Base-by-base conservation (phyloP, 495 filamentous ascomycete genomes). In the Patellaria atrata region DNA sequence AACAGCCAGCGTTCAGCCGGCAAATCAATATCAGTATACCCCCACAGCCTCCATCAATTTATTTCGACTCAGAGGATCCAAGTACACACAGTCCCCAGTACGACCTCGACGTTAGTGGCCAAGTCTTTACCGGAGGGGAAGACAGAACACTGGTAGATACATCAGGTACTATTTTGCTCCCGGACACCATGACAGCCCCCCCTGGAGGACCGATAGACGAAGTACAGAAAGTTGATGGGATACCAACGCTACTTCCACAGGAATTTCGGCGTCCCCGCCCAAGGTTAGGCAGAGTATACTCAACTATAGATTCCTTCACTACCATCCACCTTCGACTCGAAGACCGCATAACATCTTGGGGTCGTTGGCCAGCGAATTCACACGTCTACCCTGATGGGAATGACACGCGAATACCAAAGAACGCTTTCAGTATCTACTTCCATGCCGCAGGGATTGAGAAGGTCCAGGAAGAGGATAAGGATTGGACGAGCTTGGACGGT, bases 331-430 rank as follows among this genome's bases (percentile, higher is more conserved):
- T 91, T 19, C 61, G 59, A 16, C 58, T 93, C 16, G 72, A 73
- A 28, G 59, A 68, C 16, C 70, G 70, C 9, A 51, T 79, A 54
- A 71, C 74, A 0, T 76, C 73, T 2, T 94, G 79, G 74, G 86
- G 86, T 21, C 74, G 86, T 11, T 65, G 69, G 0, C 52, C 46
- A 0, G 50, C 55, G 12, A 80, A 77, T 33, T 80, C 72, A 10
- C 53, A 76, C 33, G 55, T 71, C 19, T 76, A 82, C 45, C 52
- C 68, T 1, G 58, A 69, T 19, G 53, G 47, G 19, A 48, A 54
- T 32, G 79, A 93, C 40, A 67, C 59, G 3, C 75, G 71, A 14
- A 72, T 94, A 20, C 81, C 85, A 4, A 84, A 84, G 46, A 72
- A 73, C 35, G 84, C 77, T n/a, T 68, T 91, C 44, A 74, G 77